Conservation (phyloP, 2,329 filamentous ascomycete species). For the Aspergillus tubingensis region DNA sequence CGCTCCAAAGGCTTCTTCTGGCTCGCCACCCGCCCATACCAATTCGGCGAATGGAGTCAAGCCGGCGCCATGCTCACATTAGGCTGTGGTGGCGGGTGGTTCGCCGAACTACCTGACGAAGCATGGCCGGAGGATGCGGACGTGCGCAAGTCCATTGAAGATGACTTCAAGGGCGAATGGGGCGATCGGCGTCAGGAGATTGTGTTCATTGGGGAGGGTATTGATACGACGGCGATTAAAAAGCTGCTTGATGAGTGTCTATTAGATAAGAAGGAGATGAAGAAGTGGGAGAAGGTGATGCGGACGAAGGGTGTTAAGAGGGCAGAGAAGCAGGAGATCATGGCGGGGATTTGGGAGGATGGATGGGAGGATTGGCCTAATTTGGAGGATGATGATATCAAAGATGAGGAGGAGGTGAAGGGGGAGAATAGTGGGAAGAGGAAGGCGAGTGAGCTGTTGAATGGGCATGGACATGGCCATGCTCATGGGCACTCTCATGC, state of each 20-base stretch:
- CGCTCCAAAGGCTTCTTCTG: conserved; percentile 51
- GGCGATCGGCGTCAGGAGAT: conserved; percentile 71
- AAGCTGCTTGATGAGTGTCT: conserved; percentile 61
- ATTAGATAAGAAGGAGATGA: conserved; percentile 61
- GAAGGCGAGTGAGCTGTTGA: conserved; percentile 31
- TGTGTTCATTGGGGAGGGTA: conserved; percentile 70
- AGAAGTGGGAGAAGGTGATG: conserved; percentile 58
- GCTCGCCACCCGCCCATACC: conserved; percentile 44
- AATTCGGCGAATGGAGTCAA: conserved; percentile 50
- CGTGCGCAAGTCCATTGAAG: conserved; percentile 50
- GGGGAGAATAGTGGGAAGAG: conserved; percentile 14
- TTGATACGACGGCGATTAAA: conserved; percentile 57
- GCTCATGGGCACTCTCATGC: conserved; percentile 6
- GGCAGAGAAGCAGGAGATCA: conserved; percentile 48
- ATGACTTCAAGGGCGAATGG: conserved; percentile 58
- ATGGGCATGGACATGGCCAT: conserved; percentile 21
- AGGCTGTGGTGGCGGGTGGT: conserved; percentile 52
- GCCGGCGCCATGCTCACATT: conserved; percentile 49
- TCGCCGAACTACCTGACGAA: conserved; percentile 58
- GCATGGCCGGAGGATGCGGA: conserved; percentile 55
- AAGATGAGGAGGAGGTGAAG: conserved; percentile 21
- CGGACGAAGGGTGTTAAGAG: conserved; percentile 38
- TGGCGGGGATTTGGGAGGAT: conserved; percentile 59
- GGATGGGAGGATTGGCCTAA: conserved; percentile 60
- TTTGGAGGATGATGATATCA: conserved; percentile 16